phyloP scores from a whole-genome alignment of 1,284 basidiomycete species.

The Cryptococcus wingfieldii region DNA sequence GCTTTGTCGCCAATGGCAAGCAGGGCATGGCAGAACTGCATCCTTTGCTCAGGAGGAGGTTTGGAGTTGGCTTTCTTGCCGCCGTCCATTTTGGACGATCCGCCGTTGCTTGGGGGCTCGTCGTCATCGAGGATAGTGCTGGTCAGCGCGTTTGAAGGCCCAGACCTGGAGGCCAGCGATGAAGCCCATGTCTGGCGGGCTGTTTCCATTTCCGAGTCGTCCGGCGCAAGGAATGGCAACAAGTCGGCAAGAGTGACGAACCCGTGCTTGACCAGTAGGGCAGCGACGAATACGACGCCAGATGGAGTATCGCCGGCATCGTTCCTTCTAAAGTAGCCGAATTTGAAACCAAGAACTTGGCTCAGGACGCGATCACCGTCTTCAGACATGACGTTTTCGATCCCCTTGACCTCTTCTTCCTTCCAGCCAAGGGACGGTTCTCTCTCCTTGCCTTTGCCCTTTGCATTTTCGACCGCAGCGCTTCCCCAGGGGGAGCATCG shows the following conservation, averaged over 20 bases:
- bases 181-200: conserved; percentile 65
- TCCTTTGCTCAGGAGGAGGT: conserved; percentile 67
- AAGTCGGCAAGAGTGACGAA: conserved; percentile 81
- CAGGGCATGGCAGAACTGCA: conserved; percentile 72
- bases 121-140: conserved; percentile 82
- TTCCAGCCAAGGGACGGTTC: conserved; percentile 11
- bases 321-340: conserved; percentile 76
- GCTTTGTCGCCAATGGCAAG: conserved; percentile 79
- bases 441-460: conserved; percentile 30
- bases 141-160: conserved; percentile 76
- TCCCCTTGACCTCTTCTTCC: conserved; percentile 39
- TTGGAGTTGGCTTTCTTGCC: conserved; percentile 14
- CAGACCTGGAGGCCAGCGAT: conserved; percentile 57
- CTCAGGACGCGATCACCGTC: conserved; percentile 65
- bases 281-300: conserved; percentile 74
- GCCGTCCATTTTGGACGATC: conserved; percentile 51
- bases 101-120: conserved; percentile 23
- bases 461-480: conserved; percentile 16
- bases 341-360: conserved; percentile 95
- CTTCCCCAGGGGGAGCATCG: conserved; percentile 73
- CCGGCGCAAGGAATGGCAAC: conserved; percentile 57
- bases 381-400: conserved; percentile 46
- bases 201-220: conserved; percentile 68
- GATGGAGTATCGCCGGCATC: conserved; percentile 61
- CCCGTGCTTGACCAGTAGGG: conserved; percentile 80